Conservation (phyloP, 768 basidiomycete genomes). For the Auricularia sp. region DNA sequence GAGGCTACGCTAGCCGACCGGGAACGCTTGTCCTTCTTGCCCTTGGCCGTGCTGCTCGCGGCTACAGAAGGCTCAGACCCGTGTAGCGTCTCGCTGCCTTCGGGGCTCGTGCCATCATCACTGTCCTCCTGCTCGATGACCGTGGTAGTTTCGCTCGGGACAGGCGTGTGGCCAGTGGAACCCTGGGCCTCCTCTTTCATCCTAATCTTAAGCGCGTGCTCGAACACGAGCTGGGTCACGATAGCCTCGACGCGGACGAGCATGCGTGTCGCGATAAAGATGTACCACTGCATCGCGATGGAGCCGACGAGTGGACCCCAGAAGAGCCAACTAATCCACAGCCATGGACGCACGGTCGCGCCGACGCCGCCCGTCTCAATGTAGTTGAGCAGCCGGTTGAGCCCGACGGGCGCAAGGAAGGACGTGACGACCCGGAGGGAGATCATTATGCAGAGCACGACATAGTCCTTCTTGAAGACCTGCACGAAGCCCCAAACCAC, state of each 20-base stretch:
- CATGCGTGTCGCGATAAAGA: conserved; percentile 33
- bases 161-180: not conserved
- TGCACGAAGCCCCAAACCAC: conserved; percentile 19
- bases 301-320: conserved; percentile 26
- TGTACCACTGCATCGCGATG: conserved; percentile 32
- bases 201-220: conserved; percentile 52
- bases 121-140: conserved; percentile 16
- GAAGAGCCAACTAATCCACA: conserved; percentile 33
- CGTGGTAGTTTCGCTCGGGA: conserved; percentile 15
- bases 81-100: conserved; percentile 4
- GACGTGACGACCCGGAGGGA: conserved; percentile 18
- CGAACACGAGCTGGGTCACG: conserved; percentile 44
- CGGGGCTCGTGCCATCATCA: conserved; percentile 11
- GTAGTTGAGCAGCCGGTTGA: conserved; percentile 32
- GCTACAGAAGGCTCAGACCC: not conserved
- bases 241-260: conserved; percentile 43
- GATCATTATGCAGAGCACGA: conserved; percentile 12
- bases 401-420: conserved; percentile 27
- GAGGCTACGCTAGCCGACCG: conserved; percentile 4
- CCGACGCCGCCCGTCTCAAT: conserved; percentile 28
- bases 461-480: conserved; percentile 18
- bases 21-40: conserved; percentile 3
- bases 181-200: conserved; percentile 37
- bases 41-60: conserved; percentile 1
- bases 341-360: conserved; percentile 35